Evolutionary conservation across 768 basidiomycete genomes (phyloP).

Genomic region (Crucibulum laeve): DNA sequence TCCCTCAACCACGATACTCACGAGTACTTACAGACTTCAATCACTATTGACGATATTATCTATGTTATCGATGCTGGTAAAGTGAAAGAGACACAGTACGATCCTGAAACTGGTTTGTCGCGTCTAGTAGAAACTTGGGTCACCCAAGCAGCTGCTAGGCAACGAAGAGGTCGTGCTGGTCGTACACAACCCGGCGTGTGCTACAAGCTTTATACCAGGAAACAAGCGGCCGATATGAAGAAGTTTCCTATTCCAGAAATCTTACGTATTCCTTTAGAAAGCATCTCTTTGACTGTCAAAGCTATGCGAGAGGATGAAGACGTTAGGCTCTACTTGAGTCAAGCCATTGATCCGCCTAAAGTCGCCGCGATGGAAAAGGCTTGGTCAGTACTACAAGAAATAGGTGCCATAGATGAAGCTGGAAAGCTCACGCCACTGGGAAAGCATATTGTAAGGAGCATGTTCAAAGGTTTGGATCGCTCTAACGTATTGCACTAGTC

Average conservation of each 20-base stretch:
- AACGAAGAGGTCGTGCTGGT: constrained; percentile 87
- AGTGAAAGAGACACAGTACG: constrained; percentile 79
- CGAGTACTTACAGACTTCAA: constrained; percentile 59
- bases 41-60: constrained; percentile 86
- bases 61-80: constrained; percentile 84
- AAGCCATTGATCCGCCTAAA: constrained; percentile 83
- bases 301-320: constrained; percentile 73
- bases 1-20: not conserved
- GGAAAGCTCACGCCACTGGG: constrained; percentile 79
- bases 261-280: constrained; percentile 80
- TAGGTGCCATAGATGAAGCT: constrained; percentile 69
- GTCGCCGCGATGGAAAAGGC: constrained; percentile 73
- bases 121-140: constrained; percentile 77
- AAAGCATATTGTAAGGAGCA: constrained; percentile 57
- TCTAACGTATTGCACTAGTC: constrained; percentile 38
- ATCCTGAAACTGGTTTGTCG: constrained; percentile 69
- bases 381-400: constrained; percentile 63
- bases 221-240: constrained; percentile 64
- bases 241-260: constrained; percentile 86
- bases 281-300: constrained; percentile 77
- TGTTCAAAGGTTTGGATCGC: not conserved
- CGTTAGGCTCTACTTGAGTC: constrained; percentile 67
- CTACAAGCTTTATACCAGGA: constrained; percentile 83
- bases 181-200: constrained; percentile 79
- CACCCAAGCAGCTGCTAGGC: constrained; percentile 73